Conservation (phyloP, 331 rosid species). For the Rosa hybrid region DNA sequence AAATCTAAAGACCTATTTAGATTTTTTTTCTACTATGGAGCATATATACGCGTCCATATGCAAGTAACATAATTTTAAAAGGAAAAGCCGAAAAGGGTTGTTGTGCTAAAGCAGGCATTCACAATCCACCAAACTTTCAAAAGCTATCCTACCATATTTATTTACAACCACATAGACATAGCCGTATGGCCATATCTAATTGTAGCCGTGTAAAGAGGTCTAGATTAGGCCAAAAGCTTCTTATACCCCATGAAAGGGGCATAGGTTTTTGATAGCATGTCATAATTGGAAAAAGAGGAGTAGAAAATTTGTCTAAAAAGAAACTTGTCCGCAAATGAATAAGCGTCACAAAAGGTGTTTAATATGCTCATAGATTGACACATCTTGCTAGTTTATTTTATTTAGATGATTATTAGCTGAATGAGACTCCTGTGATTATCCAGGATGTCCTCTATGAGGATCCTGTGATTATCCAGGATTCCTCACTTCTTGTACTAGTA, state of each 20-base stretch:
- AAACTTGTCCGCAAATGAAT: background rate
- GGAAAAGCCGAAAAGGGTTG: background rate
- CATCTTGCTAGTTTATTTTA: too few species aligned
- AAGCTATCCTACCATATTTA: background rate
- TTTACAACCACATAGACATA: background rate
- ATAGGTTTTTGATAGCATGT: background rate
- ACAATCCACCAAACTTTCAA: background rate
- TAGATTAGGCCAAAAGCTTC: background rate
- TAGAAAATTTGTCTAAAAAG: background rate
- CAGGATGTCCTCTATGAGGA: too few species aligned
- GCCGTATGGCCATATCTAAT: background rate
- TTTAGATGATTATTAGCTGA: too few species aligned
- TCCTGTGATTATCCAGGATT: too few species aligned
- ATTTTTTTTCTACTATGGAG: too few species aligned
- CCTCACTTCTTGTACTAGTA: too few species aligned
- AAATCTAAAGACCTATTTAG: too few species aligned
- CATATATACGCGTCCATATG: background rate
- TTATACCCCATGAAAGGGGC: background rate
- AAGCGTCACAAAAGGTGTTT: background rate
- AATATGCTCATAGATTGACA: too few species aligned
- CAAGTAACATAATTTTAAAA: background rate
- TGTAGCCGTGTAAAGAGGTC: background rate
- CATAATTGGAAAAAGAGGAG: background rate
- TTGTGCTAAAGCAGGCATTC: background rate
- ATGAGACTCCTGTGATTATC: too few species aligned